Conservation (phyloP, 148 eudicot genomes). For the Cornus florida region DNA sequence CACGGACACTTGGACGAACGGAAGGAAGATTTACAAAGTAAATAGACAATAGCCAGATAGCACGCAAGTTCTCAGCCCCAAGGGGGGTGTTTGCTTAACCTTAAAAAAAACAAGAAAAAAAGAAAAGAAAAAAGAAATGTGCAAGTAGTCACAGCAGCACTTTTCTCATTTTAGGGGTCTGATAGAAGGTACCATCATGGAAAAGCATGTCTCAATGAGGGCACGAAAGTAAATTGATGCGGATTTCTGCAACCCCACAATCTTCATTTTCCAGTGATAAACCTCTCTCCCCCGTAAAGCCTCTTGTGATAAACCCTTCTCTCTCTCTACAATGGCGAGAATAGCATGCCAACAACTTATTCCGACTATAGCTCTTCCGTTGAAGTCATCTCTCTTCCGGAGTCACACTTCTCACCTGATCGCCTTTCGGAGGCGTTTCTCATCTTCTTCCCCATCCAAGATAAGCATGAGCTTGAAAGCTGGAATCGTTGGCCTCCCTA, state of each 20-base stretch:
- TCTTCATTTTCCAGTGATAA: not conserved
- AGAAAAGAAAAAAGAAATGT: too few species aligned
- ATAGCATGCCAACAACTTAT: constrained; percentile 52
- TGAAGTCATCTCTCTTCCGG: constrained; percentile 44
- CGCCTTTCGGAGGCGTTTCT: constrained; percentile 33
- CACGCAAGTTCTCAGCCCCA: too few species aligned
- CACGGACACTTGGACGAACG: too few species aligned
- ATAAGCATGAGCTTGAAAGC: constrained; percentile 90
- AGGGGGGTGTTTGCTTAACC: too few species aligned
- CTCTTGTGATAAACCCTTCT: not conserved
- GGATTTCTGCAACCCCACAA: not conserved
- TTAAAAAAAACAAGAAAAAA: too few species aligned
- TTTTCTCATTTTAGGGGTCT: too few species aligned
- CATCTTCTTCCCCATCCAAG: constrained; percentile 46
- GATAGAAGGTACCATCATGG: too few species aligned
- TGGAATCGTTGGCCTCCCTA: constrained; percentile 97
- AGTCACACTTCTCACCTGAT: constrained; percentile 14
- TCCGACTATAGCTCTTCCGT: constrained; percentile 44
- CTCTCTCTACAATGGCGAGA: constrained; percentile 61
- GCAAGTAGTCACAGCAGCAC: too few species aligned
- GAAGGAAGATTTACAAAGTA: too few species aligned
- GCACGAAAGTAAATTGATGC: not conserved
- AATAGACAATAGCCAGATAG: too few species aligned
- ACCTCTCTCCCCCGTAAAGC: not conserved
- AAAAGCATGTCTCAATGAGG: not conserved